Conservation (phyloP, 2,329 filamentous ascomycete species). For the Aspergillus unguis region DNA sequence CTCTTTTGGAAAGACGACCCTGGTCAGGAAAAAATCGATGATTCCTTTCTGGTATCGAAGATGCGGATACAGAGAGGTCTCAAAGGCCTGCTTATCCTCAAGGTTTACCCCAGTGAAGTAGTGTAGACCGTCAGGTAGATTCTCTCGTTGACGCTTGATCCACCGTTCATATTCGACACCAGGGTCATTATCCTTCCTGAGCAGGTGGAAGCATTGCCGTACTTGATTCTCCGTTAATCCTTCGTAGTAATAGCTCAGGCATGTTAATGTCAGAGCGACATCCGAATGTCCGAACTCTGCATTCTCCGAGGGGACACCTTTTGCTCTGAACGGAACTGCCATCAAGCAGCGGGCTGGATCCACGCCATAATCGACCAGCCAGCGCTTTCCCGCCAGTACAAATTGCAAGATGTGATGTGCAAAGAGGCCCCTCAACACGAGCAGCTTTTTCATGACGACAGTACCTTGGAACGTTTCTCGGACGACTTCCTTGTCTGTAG, state of each 20-base stretch:
- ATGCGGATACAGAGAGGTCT: constrained; percentile 49
- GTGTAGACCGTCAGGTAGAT: constrained; percentile 38
- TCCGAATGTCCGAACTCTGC: constrained; percentile 64
- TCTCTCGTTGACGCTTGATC: constrained; percentile 23
- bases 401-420: constrained; percentile 55
- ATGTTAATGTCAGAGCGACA: constrained; percentile 55
- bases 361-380: constrained; percentile 63
- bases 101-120: constrained; percentile 56
- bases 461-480: constrained; percentile 1
- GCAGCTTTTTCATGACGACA: constrained; percentile 9
- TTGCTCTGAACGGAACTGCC: constrained; percentile 59
- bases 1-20: constrained; percentile 59
- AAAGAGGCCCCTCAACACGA: constrained; percentile 49
- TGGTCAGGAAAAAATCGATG: constrained; percentile 62
- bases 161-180: constrained; percentile 44
- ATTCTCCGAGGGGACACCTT: constrained; percentile 53
- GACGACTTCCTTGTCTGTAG: neutral
- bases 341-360: constrained; percentile 45
- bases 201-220: constrained; percentile 43
- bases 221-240: constrained; percentile 54
- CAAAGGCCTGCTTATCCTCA: constrained; percentile 51
- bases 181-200: constrained; percentile 53
- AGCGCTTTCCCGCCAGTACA: constrained; percentile 55
- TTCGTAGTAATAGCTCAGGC: constrained; percentile 54
- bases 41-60: constrained; percentile 51